Conservation (phyloP, 2,329 filamentous ascomycete genomes). For the Fusarium citri region DNA sequence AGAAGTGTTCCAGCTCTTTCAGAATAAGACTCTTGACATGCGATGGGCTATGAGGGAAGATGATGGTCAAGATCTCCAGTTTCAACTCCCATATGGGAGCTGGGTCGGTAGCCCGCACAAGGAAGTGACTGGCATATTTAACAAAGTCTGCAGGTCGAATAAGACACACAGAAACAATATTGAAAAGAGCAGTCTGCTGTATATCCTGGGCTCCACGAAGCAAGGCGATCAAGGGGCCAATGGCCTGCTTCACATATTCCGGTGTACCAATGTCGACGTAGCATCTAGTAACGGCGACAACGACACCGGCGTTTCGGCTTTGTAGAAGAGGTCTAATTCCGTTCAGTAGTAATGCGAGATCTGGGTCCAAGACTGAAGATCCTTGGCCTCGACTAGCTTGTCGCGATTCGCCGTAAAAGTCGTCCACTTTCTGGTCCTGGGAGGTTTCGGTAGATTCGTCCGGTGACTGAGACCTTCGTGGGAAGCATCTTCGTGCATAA, state of each 20-base stretch:
- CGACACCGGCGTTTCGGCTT: conserved; percentile 92
- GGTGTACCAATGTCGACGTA: conserved; percentile 87
- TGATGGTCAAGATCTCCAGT: conserved; percentile 87
- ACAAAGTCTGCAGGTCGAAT: conserved; percentile 82
- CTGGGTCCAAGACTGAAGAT: conserved; percentile 75
- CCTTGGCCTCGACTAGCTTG: conserved; percentile 59
- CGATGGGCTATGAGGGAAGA: conserved; percentile 84
- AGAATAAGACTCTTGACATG: conserved; percentile 88
- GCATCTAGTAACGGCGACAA: conserved; percentile 85
- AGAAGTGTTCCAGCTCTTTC: conserved; percentile 94
- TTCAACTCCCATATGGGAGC: conserved; percentile 90
- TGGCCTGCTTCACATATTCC: conserved; percentile 77
- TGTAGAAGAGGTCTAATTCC: conserved; percentile 86
- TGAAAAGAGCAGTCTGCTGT: conserved; percentile 89
- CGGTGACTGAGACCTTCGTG: conserved; percentile 70
- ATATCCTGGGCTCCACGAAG: conserved; percentile 88
- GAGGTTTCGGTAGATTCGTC: conserved; percentile 54
- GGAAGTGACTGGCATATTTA: conserved; percentile 88
- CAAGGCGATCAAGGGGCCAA: conserved; percentile 88
- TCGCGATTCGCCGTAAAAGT: conserved; percentile 81
- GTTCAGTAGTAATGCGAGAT: conserved; percentile 84
- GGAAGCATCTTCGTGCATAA: conserved; percentile 91
- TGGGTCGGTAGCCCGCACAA: conserved; percentile 83
- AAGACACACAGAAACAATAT: conserved; percentile 93
- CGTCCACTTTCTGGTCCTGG: conserved; percentile 63